A percentile compares a stretch with the other conserved stretches of the same genome.
Conservation (phyloP, 257 asterid genomes). For the Penstemon barbatus region DNA sequence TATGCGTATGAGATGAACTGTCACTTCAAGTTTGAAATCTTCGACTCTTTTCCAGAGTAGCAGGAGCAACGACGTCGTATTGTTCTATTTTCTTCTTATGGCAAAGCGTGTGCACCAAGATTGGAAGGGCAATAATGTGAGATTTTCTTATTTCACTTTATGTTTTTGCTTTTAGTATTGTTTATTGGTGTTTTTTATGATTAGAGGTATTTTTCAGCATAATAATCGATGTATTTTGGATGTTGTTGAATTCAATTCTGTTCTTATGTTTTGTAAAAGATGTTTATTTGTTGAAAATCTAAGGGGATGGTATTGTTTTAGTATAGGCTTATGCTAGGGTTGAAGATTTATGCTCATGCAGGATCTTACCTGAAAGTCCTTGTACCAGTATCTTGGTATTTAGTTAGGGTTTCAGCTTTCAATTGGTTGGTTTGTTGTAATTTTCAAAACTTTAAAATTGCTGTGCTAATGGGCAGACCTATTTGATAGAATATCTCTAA, state of each 20-base stretch:
- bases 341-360: not conserved
- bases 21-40: constrained; percentile 50
- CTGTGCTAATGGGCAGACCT: constrained; percentile 16
- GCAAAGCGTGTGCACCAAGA: constrained; percentile 90
- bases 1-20: constrained; percentile 41
- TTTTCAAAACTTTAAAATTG: constrained; percentile 6
- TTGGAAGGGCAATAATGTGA: constrained; percentile 98
- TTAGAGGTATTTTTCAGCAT: constrained; percentile 10
- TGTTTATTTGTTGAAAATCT: not conserved
- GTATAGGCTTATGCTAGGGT: constrained; percentile 8
- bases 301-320: constrained; percentile 9
- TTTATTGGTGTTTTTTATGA: not conserved
- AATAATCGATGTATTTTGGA: constrained; percentile 5
- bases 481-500: constrained; percentile 3
- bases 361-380: too few relatives aligned
- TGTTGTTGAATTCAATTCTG: constrained; percentile 15
- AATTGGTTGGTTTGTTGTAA: constrained; percentile 11
- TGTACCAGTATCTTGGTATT: not conserved
- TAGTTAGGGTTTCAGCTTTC: constrained; percentile 25
- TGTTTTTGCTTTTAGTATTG: not conserved
- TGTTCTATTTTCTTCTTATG: constrained; percentile 39
- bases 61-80: constrained; percentile 28
- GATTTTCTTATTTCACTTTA: constrained; percentile 31
- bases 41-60: constrained; percentile 59
- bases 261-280: not conserved